A percentile compares a stretch with the other conserved stretches of the same genome.
Evolutionary conservation across 371 early-diverging fungal species (phyloP).

Genomic region (Lichtheimia hyalospora): DNA sequence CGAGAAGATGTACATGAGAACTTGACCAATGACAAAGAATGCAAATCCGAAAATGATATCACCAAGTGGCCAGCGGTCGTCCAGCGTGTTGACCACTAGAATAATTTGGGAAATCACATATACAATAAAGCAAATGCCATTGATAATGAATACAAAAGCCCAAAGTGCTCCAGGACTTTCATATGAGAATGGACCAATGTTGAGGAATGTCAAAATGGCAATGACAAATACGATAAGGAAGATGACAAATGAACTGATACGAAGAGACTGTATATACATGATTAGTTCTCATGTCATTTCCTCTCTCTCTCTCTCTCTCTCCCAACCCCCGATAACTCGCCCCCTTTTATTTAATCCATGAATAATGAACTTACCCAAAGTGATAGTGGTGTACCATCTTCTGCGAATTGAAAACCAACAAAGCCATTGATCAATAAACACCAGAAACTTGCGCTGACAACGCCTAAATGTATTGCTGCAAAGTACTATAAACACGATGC

Average conservation of each 20-base stretch:
- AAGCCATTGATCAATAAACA: conserved; percentile 88
- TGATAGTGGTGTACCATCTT: conserved; percentile 86
- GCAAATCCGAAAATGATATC: conserved; percentile 82
- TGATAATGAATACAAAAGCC: conserved; percentile 80
- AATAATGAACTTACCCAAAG: conserved; percentile 68
- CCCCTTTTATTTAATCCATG: too few species aligned
- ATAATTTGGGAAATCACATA: conserved; percentile 88
- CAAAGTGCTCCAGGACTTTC: conserved; percentile 71
- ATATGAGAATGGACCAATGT: conserved; percentile 59
- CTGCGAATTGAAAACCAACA: conserved; percentile 91
- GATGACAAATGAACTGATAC: conserved; percentile 73
- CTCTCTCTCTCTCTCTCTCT: too few species aligned
- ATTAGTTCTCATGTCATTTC: background rate
- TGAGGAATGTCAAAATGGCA: conserved; percentile 75
- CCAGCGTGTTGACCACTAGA: conserved; percentile 85
- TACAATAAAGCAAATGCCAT: conserved; percentile 73
- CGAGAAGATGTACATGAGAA: conserved; percentile 73
- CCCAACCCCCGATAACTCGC: too few species aligned
- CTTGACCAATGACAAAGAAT: conserved; percentile 82
- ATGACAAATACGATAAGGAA: conserved; percentile 75
- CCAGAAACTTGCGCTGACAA: conserved; percentile 82
- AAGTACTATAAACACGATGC: conserved; percentile 60
- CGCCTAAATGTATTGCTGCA: conserved; percentile 74
- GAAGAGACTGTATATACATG: conserved; percentile 60
- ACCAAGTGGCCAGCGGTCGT: conserved; percentile 94